Evolutionary conservation across 192 early-diverging fungal genomes (phyloP), one percentile per base, ranked within the genome.

Genomic region (Podila epicladia): DNA sequence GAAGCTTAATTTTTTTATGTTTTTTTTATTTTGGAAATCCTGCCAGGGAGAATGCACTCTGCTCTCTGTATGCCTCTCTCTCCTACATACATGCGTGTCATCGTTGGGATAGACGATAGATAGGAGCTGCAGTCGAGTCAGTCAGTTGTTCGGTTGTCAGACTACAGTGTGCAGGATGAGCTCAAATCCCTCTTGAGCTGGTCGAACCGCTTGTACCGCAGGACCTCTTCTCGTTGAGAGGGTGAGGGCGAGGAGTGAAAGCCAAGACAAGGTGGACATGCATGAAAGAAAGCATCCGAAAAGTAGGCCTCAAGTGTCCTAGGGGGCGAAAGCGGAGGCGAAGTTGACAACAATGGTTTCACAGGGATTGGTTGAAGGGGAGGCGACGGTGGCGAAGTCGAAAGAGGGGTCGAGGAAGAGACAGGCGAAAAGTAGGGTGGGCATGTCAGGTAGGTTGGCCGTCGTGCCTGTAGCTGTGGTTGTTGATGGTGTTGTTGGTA

Each of bases 261-360:
- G 22, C 69, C 69, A 12, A 71, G 38, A n/a, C 61, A 71, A 20
- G 69, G 69, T 5, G 61, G 61, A 45, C 69, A 64, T 5, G 51
- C 12, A 24, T 48, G 69, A 33, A 35, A 62, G 22, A 15, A 45
- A 45, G 41, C 15, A 15, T 45, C 41, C 41, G 41, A 15, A 45
- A 45, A 45, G 41, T 62, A 71, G 48, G 69, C 50, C 11, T 71
- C 62, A 3, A 45, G 41, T 15, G 50, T 64, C 63, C 35, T 20
- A 13, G 51, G 26, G 24, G 26, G 13, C 8, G 55, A 50, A 24
- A 57, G 35, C 51, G n/a, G 26, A 45, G 41, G 22, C 38, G 51
- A 19, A 24, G 61, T 50, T 22, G 26, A 38, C 11, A 31, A 9
- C 48, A 19, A 0, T 70, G 26, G 69, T 71, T 55, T 55, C n/a